phyloP scores from a whole-genome alignment of 192 early-diverging fungal species.

The Funneliformis geosporum region DNA sequence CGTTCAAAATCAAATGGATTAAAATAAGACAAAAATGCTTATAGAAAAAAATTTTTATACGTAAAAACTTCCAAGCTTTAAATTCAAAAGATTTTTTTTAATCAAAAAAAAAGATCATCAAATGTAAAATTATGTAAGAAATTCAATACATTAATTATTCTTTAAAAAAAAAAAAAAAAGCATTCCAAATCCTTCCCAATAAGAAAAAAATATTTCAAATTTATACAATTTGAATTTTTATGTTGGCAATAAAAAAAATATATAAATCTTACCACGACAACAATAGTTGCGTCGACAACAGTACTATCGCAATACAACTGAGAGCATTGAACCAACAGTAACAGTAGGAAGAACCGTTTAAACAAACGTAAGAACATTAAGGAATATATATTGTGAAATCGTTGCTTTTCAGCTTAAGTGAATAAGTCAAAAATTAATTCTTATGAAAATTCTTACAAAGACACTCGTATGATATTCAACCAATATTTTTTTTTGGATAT shows the following conservation, averaged over 20 bases:
- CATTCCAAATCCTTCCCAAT: neutral
- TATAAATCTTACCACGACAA: constrained; percentile 43
- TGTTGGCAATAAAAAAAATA: neutral
- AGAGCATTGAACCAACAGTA: constrained; percentile 19
- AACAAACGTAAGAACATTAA: constrained; percentile 29
- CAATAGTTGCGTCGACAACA: constrained; percentile 37
- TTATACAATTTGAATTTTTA: neutral
- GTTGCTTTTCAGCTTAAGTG: neutral
- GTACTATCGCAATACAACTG: constrained; percentile 15
- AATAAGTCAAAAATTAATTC: too few species aligned
- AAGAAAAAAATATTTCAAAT: neutral
- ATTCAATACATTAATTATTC: too few species aligned
- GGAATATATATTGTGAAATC: neutral
- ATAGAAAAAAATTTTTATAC: too few species aligned
- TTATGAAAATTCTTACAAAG: too few species aligned
- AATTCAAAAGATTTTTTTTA: too few species aligned
- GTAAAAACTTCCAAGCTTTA: too few species aligned
- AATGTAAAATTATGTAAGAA: too few species aligned
- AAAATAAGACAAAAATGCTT: neutral
- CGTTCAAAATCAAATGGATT: neutral
- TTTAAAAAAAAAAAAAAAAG: too few species aligned
- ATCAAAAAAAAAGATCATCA: too few species aligned
- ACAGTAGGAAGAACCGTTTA: constrained; percentile 10
- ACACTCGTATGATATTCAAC: too few species aligned
- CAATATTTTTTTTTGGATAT: too few species aligned